phyloP scores from a whole-genome alignment of 768 basidiomycete species.

The Galerina marginata region DNA sequence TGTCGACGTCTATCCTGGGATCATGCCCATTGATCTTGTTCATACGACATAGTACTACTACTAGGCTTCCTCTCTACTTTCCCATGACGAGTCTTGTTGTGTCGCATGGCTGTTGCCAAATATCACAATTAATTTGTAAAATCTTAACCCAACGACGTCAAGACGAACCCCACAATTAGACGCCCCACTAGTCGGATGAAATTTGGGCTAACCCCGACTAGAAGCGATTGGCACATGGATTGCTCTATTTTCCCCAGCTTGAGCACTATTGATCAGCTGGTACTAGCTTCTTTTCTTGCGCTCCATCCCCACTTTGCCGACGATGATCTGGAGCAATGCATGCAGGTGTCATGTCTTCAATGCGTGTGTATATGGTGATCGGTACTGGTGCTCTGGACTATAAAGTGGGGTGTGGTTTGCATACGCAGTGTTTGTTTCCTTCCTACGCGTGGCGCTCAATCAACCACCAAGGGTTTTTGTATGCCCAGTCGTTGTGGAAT shows the following conservation, averaged over 20 bases:
- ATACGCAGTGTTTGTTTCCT: not conserved
- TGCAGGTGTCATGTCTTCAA: slow-evolving; percentile 17
- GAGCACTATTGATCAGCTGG: slow-evolving; percentile 14
- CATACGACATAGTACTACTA: too few species aligned
- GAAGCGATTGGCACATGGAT: slow-evolving; percentile 10
- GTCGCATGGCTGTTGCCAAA: not conserved
- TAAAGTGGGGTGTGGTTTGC: slow-evolving; percentile 18
- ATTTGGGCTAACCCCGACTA: not conserved
- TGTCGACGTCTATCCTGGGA: too few species aligned
- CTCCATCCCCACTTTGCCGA: slow-evolving; percentile 26
- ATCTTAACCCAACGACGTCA: not conserved
- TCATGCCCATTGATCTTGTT: too few species aligned
- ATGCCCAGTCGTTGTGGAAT: not conserved
- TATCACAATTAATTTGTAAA: not conserved
- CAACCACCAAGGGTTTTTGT: not conserved
- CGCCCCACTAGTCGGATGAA: too few species aligned
- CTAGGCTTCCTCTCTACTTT: too few species aligned
- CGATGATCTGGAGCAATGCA: slow-evolving; percentile 21
- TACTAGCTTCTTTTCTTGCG: slow-evolving; percentile 22
- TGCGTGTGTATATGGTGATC: slow-evolving; percentile 5
- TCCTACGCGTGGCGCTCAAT: slow-evolving; percentile 3
- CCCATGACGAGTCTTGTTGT: not conserved
- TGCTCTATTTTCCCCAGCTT: not conserved
- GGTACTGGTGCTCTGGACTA: slow-evolving; percentile 8
- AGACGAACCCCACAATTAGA: not conserved